Conservation (phyloP, 441 rosid genomes). For the Lepidium campestre region DNA sequence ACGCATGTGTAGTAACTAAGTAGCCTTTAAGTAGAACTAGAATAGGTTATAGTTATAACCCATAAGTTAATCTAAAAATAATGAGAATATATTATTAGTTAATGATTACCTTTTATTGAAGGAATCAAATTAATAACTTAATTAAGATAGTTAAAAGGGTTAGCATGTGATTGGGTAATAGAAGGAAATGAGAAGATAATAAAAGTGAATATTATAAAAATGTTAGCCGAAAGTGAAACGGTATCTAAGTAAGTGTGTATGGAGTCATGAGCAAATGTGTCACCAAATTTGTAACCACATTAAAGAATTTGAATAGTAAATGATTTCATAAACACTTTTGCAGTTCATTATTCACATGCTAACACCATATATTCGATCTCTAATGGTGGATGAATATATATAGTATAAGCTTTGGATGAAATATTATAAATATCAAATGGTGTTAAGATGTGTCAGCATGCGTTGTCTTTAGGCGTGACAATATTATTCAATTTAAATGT, state of each 20-base stretch:
- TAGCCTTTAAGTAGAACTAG: no score
- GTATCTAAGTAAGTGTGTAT: constrained; percentile 6
- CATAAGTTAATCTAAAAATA: neutral
- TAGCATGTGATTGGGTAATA: constrained; percentile 16
- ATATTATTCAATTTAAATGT: constrained; percentile 28
- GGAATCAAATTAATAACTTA: neutral
- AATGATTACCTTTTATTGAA: neutral
- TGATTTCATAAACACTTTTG: constrained; percentile 17
- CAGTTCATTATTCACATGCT: constrained; percentile 31
- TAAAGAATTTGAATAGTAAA: neutral
- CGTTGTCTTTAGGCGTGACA: constrained; percentile 36
- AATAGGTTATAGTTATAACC: no score
- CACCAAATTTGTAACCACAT: constrained; percentile 17
- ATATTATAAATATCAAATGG: neutral
- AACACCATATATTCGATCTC: no score
- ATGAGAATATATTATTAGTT: neutral
- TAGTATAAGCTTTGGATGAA: neutral
- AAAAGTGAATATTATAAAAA: neutral
- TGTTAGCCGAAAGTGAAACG: constrained; percentile 32
- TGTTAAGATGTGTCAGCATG: constrained; percentile 30
- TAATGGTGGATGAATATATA: neutral
- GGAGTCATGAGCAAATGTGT: neutral
- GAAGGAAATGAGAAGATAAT: constrained; percentile 10
- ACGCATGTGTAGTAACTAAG: no score
- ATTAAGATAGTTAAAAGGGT: neutral